These are phyloP conservation scores for Paracorniculantispora psalliotae DNA, from an alignment of 2,329 filamentous ascomycete species.

Conservation along the genomic window DNA sequence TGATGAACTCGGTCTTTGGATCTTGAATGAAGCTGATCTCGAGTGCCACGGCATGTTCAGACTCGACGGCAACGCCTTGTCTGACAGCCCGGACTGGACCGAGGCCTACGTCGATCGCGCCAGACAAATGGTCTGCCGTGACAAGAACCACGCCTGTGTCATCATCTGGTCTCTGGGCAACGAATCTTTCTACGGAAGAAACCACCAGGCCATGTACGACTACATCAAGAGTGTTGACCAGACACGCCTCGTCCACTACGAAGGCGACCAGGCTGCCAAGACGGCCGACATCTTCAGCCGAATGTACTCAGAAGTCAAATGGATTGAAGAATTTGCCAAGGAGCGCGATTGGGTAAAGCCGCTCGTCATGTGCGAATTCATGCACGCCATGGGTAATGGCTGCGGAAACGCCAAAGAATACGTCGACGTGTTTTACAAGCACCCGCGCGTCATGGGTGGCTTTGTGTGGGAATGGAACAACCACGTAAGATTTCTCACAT, in stretches of 20 bases:
- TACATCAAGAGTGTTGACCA: conserved; percentile 53
- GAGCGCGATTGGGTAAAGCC: conserved; percentile 47
- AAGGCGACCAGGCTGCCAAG: conserved; percentile 53
- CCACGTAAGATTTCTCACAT: conserved; percentile 35
- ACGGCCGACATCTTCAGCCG: conserved; percentile 59
- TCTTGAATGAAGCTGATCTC: conserved; percentile 54
- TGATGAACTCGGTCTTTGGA: conserved; percentile 59
- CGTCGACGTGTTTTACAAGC: conserved; percentile 57
- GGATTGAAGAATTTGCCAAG: conserved; percentile 35
- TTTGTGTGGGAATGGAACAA: conserved; percentile 63
- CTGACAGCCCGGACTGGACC: conserved; percentile 56
- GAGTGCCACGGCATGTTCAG: conserved; percentile 49
- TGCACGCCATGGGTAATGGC: conserved; percentile 67
- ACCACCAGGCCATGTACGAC: conserved; percentile 63
- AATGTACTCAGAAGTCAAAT: conserved; percentile 57
- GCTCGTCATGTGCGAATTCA: conserved; percentile 51
- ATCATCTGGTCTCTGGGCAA: conserved; percentile 71
- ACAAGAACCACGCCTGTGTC: conserved; percentile 57
- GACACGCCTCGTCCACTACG: conserved; percentile 60
- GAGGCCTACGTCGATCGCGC: conserved; percentile 64
- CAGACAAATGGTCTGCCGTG: conserved; percentile 56
- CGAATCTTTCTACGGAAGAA: conserved; percentile 64
- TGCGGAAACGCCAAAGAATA: conserved; percentile 65
- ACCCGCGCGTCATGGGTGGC: conserved; percentile 51
- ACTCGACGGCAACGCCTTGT: conserved; percentile 39